Conservation (phyloP, 768 basidiomycete genomes). For the Podaxis pistillaris region DNA sequence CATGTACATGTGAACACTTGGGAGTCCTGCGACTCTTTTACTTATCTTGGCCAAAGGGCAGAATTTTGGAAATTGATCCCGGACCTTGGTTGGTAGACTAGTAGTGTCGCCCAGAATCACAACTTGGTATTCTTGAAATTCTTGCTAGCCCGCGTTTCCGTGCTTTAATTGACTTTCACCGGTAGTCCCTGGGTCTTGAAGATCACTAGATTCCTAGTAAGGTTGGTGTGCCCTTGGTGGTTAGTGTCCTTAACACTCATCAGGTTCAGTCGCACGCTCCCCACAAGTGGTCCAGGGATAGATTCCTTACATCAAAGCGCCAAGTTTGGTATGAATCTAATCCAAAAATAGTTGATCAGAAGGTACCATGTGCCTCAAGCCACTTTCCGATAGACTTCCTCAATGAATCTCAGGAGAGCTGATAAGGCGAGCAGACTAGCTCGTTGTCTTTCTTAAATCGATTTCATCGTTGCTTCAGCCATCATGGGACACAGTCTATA, state of each 20-base stretch:
- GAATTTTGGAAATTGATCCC: neutral
- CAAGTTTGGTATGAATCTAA: neutral
- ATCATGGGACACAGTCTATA: conserved; percentile 15
- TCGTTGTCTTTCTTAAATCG: neutral
- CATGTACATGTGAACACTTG: neutral
- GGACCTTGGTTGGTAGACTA: neutral
- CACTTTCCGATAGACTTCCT: neutral
- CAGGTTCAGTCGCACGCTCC: too few relatives aligned
- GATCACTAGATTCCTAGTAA: too few relatives aligned
- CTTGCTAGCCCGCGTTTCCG: too few relatives aligned
- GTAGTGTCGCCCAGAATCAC: too few relatives aligned
- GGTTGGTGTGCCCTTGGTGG: too few relatives aligned
- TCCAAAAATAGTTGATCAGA: neutral
- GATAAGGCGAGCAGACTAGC: neutral
- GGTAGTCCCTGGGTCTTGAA: too few relatives aligned
- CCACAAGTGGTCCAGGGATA: neutral
- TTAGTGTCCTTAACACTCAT: too few relatives aligned
- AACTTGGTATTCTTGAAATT: too few relatives aligned
- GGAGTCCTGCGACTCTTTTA: neutral
- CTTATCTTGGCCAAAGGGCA: neutral
- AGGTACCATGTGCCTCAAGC: neutral
- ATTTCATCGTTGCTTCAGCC: neutral
- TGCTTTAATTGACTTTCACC: too few relatives aligned
- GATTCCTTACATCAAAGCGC: neutral
- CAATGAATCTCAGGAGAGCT: neutral